Base-by-base conservation (phyloP, 768 basidiomycete genomes). In the Leccinellum rugosiceps region DNA sequence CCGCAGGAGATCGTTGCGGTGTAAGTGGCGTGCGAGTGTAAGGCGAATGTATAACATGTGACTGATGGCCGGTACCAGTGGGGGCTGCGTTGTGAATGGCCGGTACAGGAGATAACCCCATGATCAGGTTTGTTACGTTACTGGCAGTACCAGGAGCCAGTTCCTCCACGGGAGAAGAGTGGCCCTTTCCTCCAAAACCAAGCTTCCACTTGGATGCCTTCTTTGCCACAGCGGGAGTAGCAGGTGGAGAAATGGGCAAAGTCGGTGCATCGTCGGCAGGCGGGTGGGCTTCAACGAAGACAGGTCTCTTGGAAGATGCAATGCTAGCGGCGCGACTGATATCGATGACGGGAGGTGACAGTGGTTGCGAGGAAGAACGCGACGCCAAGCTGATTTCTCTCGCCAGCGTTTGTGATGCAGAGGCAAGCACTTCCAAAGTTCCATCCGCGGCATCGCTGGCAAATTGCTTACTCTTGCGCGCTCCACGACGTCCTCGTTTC, bases 401-500 rank as follows among this genome's bases (percentile, higher is more conserved):
- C 21, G 89, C 94, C 32, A 96, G 80, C 4, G 83, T 78, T 69
- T 96, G 90, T 6, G 90, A 90, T 1, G 89, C 92, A 56, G 79
- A 81, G 17, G 91, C 92, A 41, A 95, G 82, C 5, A 84, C 86
- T 21, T 80, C 80, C 57, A 91, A 75, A 6, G 84, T 85, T 53
- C 80, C 79, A 57, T 87, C 86, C 34, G 75, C 60, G 8, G n/a
- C 60, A 14, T 48, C 68, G 7, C 31, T 53, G 57, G 63, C 13
- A 50, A 61, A 63, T 13, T 71, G 69, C 65, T 88, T 82, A 66
- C 88, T 88, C 75, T 92, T 94, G 52, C 94, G 81, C 3, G 87
- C 84, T 41, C 94, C 93, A 51, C 94, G 81, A 73, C 92, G 94
- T 57, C 91, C 82, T 26, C 91, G 81, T 74, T 87, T 94, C 70